Evolutionary conservation across 2,329 filamentous ascomycete genomes (phyloP).

Genomic region (Aspergillus pseudoglaucus): DNA sequence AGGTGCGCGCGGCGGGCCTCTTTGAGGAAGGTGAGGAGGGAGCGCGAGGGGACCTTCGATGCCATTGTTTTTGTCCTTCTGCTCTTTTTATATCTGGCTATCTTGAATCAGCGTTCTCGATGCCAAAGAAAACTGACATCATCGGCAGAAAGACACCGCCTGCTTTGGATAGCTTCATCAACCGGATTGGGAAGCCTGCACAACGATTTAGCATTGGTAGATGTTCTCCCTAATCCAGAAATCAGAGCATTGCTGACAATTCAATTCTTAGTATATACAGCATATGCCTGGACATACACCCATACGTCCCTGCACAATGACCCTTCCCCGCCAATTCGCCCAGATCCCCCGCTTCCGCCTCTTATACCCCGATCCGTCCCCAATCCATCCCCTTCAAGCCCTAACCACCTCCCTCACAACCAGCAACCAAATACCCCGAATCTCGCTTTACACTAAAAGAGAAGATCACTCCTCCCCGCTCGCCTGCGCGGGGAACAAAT

Average conservation of each 20-base stretch:
- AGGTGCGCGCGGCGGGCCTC: slow-evolving; percentile 25
- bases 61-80: background rate
- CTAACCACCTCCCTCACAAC: slow-evolving; percentile 9
- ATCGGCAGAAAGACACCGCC: slow-evolving; percentile 5
- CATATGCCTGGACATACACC: background rate
- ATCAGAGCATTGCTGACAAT: too few relatives aligned
- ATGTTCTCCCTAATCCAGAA: background rate
- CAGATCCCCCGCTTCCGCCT: slow-evolving; percentile 24
- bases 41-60: background rate
- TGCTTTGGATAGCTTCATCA: background rate
- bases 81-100: background rate
- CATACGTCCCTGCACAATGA: background rate
- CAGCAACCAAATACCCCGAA: slow-evolving; percentile 5
- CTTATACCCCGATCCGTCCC: slow-evolving; percentile 23
- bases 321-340: slow-evolving; percentile 18
- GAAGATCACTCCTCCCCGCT: slow-evolving; percentile 31
- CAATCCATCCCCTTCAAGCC: slow-evolving; percentile 25
- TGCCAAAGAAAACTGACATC: slow-evolving; percentile 3
- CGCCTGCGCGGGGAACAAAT: slow-evolving; percentile 31
- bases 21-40: slow-evolving; percentile 32
- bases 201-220: background rate
- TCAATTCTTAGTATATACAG: background rate
- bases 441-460: slow-evolving; percentile 26
- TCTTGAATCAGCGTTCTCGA: background rate
- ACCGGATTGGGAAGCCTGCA: background rate